Evolutionary conservation across 2,329 filamentous ascomycete genomes (phyloP), one percentile per base, ranked within the genome.

Genomic region (Zymoseptoria passerinii): DNA sequence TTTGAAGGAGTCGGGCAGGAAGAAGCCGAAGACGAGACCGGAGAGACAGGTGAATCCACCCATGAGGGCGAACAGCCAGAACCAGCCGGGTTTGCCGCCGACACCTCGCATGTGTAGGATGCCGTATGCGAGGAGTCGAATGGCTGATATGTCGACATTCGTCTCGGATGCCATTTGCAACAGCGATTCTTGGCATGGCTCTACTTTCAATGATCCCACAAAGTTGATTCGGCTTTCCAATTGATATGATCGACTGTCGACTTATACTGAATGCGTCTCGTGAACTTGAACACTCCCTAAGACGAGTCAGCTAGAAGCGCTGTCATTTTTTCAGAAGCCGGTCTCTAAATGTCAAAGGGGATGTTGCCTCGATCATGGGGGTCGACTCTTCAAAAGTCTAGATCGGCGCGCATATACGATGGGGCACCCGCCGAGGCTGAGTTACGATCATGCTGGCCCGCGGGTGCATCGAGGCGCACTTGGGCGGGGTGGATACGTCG

Each of bases 101-200:
- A 65, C 63, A 20, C 65, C 68, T 9, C 63, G 54, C 65, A 68
- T 65, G 29, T 66, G 67, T 0, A 68, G 61, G 9, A 77, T 75
- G 7, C 67, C 77, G 48, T 76, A 78, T 1, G 76, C 76, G 18
- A 78, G 69, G 0, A 78, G 10, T 40, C 16, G 35, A 9, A 9
- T 40, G 8, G 35, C 16, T 40, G 35, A 40, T 40, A 40, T 40
- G 35, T 40, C 35, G 35, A 40, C 35, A 40, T 16, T 16, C 35
- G 16, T 40, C 35, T 40, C 35, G 10, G 13, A 40, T 40, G 35
- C 35, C 35, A 40, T 40, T 16, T 9, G 35, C 35, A 16, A 40
- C 10, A 16, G 10, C 35, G 4, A 4, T 44, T n/a, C 35, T 40
- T 40, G 35, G 35, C 35, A 16, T n/a, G 35, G 35, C 35, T 40